Evolutionary conservation across 2,329 filamentous ascomycete genomes (phyloP).

Genomic region (Sphaceloma murrayae): DNA sequence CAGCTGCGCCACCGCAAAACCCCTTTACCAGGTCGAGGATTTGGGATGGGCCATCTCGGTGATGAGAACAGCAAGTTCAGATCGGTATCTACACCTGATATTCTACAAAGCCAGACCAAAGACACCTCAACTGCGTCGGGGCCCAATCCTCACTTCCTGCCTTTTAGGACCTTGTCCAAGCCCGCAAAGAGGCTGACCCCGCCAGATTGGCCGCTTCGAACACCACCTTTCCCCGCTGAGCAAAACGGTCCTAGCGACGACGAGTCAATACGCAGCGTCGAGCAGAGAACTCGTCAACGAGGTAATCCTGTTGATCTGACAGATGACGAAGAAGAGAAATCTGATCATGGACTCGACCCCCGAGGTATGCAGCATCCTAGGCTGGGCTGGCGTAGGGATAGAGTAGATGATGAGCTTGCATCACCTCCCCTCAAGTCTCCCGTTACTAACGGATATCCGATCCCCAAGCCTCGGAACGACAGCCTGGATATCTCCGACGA

Average conservation of each 20-base stretch:
- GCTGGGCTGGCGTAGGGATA: constrained; percentile 16
- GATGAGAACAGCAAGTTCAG: constrained; percentile 22
- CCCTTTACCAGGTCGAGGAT: constrained; percentile 37
- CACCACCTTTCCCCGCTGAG: not conserved
- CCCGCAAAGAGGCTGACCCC: constrained; percentile 10
- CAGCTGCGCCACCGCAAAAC: constrained; percentile 43
- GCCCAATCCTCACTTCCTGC: not conserved
- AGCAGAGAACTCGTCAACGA: not conserved
- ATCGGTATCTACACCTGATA: constrained; percentile 18
- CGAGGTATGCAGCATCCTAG: not conserved
- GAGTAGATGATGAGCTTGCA: constrained; percentile 15
- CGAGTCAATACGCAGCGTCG: not conserved
- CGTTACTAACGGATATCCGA: not conserved
- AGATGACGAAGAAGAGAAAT: constrained; percentile 1
- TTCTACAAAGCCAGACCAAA: not conserved
- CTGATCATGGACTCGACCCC: not conserved
- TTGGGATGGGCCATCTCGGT: constrained; percentile 21
- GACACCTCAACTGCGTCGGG: not conserved
- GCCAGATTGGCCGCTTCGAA: constrained; percentile 1
- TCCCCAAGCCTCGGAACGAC: constrained; percentile 3
- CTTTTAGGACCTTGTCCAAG: constrained; percentile 3
- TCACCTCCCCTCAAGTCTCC: constrained; percentile 16
- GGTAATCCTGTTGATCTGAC: not conserved
- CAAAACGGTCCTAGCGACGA: not conserved
- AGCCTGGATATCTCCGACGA: constrained; percentile 7